Percentiles rank a stretch among this genome's conserved stretches.
Evolutionary conservation across 2,329 filamentous ascomycete genomes (phyloP).

Genomic region (Neoscytalidium dimidiatum): DNA sequence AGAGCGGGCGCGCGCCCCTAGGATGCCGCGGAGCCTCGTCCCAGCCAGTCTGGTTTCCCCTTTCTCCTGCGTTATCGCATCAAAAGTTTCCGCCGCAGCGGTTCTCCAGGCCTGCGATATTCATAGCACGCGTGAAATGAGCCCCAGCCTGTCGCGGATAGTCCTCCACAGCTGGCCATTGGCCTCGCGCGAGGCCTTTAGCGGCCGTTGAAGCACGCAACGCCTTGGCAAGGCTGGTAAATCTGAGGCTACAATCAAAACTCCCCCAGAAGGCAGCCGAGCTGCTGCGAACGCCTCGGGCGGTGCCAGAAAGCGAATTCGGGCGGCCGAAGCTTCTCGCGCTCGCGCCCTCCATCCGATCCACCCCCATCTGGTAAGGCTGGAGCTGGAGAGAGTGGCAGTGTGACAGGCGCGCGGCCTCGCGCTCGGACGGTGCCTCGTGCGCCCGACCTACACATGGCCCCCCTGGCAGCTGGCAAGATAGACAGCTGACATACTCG

Average conservation of each 20-base stretch:
- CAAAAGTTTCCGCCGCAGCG: not conserved
- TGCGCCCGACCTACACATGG: constrained; percentile 14
- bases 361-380: constrained; percentile 3
- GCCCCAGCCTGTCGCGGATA: not conserved
- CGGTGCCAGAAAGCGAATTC: not conserved
- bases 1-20: no score
- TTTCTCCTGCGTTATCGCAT: constrained; percentile 14
- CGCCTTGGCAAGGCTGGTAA: not conserved
- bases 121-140: constrained; percentile 3
- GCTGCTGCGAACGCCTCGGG: not conserved
- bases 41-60: not conserved
- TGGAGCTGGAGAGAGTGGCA: not conserved
- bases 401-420: not conserved
- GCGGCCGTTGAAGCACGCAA: constrained; percentile 17
- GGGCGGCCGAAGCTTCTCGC: not conserved
- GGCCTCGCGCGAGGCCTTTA: not conserved
- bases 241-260: not conserved
- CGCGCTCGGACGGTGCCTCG: constrained; percentile 6
- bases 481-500: not conserved
- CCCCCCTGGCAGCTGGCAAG: not conserved
- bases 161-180: not conserved
- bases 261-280: not conserved
- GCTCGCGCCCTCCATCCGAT: not conserved
- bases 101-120: not conserved
- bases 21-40: not conserved